Percentiles rank a stretch among this genome's conserved stretches.
These are phyloP conservation scores for Medicago ruthenica DNA, from an alignment of 306 rosid genomes.

Conservation along the genomic window DNA sequence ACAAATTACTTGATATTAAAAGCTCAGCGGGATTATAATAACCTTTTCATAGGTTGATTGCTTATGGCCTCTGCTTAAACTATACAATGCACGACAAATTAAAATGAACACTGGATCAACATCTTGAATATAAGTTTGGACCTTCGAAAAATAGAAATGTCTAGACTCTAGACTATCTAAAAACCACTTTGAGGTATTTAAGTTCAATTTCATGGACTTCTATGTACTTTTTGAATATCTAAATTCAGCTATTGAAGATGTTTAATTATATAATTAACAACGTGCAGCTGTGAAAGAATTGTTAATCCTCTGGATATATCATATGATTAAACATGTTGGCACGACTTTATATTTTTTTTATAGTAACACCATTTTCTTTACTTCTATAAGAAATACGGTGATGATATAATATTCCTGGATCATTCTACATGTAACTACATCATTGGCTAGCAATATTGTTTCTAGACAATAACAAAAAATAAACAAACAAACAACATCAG, in stretches of 20 bases:
- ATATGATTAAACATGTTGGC: slow-evolving; percentile 37
- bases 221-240: too few relatives aligned
- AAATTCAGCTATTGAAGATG: background rate
- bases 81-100: too few relatives aligned
- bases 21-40: too few relatives aligned
- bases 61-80: too few relatives aligned
- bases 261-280: background rate
- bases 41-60: too few relatives aligned
- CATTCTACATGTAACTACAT: background rate
- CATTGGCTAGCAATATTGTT: slow-evolving; percentile 24
- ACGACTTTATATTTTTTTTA: slow-evolving; percentile 31
- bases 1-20: background rate
- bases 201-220: background rate
- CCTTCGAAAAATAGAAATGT: too few relatives aligned
- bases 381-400: background rate
- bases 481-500: background rate
- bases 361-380: slow-evolving; percentile 14
- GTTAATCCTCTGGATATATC: background rate
- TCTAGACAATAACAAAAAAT: background rate
- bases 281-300: background rate
- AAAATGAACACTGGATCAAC: too few relatives aligned
- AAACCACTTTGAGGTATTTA: background rate
- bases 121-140: too few relatives aligned
- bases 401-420: slow-evolving; percentile 21
- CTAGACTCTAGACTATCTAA: background rate